Evolutionary conservation across 495 filamentous ascomycete genomes (phyloP).

Genomic region (Xylaria cubensis): DNA sequence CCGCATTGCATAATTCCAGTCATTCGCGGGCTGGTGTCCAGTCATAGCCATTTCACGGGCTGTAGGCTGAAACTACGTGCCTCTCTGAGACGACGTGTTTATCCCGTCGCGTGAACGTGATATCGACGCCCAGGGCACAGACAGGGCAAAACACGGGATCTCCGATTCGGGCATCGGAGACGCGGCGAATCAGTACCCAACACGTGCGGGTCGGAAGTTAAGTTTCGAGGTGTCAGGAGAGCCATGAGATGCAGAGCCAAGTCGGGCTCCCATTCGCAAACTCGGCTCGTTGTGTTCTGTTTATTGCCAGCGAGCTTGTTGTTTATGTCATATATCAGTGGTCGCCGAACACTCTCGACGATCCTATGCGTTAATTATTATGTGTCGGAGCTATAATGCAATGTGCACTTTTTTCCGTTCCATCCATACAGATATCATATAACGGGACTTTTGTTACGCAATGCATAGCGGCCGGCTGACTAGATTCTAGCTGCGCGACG

Average conservation of each 20-base stretch:
- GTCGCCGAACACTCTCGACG: conserved; percentile 2
- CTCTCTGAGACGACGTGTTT: conserved; percentile 12
- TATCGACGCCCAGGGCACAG: background rate
- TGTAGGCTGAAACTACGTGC: conserved; percentile 18
- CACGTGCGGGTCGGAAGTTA: conserved; percentile 19
- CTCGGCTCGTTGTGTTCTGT: conserved; percentile 4
- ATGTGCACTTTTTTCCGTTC: background rate
- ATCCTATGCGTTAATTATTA: conserved; percentile 6
- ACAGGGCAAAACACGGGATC: background rate
- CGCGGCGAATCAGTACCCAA: conserved; percentile 24
- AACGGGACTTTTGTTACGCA: conserved; percentile 11
- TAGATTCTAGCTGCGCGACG: conserved; percentile 8
- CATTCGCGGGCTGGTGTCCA: conserved; percentile 7
- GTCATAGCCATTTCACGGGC: background rate
- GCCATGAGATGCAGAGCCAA: conserved; percentile 12
- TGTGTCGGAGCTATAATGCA: conserved; percentile 4
- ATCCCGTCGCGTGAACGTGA: conserved; percentile 8
- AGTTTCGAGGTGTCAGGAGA: conserved; percentile 14
- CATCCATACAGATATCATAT: conserved; percentile 13
- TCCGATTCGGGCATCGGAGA: conserved; percentile 25
- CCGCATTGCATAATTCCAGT: conserved; percentile 13
- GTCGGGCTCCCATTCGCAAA: conserved; percentile 15
- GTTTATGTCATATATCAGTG: conserved; percentile 21
- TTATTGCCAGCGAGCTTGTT: conserved; percentile 19
- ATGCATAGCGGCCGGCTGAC: conserved; percentile 16